Evolutionary conservation across 1,284 basidiomycete genomes (phyloP).

Genomic region (Microbotryomycetes sp.): DNA sequence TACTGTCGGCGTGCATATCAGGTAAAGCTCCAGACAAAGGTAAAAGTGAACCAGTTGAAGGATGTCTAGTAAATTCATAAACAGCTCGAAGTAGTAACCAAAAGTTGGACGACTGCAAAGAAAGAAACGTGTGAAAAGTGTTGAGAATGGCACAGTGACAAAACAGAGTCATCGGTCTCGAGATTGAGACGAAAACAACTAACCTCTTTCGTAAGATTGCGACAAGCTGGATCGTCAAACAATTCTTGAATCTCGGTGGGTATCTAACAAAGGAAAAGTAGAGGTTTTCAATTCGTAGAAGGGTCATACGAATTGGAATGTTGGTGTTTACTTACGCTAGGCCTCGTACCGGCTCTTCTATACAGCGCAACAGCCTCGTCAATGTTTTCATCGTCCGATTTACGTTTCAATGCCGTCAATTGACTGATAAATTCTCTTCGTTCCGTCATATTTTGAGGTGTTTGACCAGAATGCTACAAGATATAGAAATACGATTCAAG

Average conservation of each 20-base stretch:
- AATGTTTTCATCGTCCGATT: slow-evolving; percentile 89
- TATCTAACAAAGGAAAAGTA: slow-evolving; percentile 45
- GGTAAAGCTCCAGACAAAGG: slow-evolving; percentile 68
- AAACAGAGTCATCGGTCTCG: slow-evolving; percentile 6
- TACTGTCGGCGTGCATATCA: slow-evolving; percentile 91
- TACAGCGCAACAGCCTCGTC: slow-evolving; percentile 69
- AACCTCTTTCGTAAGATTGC: slow-evolving; percentile 26
- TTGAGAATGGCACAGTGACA: neutral
- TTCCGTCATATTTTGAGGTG: slow-evolving; percentile 61
- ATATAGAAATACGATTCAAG: slow-evolving; percentile 4
- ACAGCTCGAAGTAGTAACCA: slow-evolving; percentile 81
- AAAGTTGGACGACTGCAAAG: slow-evolving; percentile 57
- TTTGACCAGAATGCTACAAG: slow-evolving; percentile 56
- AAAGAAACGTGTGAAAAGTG: neutral
- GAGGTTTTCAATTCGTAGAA: neutral
- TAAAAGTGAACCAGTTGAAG: slow-evolving; percentile 49
- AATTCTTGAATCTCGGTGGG: slow-evolving; percentile 61
- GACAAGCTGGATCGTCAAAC: slow-evolving; percentile 57
- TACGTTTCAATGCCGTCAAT: slow-evolving; percentile 56
- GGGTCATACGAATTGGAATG: slow-evolving; percentile 46
- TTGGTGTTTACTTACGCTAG: slow-evolving; percentile 57
- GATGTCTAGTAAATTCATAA: slow-evolving; percentile 51
- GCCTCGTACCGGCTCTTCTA: slow-evolving; percentile 50
- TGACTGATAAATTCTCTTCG: slow-evolving; percentile 69
- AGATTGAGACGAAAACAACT: slow-evolving; percentile 17